Percentiles rank a stretch among this genome's conserved stretches.
phyloP scores from a whole-genome alignment of 2,329 filamentous ascomycete species.

The Hypoxylon rubiginosum region DNA sequence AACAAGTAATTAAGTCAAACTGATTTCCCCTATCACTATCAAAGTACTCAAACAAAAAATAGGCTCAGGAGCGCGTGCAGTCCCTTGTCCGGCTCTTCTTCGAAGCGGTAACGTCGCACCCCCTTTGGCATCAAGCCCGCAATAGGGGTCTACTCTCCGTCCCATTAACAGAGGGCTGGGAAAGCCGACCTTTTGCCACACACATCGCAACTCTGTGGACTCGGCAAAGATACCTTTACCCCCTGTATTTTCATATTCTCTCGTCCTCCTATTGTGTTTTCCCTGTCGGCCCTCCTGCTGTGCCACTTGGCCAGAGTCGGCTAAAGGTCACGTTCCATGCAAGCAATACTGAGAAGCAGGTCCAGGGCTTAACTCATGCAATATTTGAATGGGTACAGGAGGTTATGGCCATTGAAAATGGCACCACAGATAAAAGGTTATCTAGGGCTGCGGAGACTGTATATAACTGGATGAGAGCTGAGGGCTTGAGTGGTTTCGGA shows the following conservation, averaged over 20 bases:
- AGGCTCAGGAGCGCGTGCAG: constrained; percentile 43
- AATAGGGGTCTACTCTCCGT: constrained; percentile 48
- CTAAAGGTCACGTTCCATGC: constrained; percentile 59
- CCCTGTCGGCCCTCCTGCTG: constrained; percentile 56
- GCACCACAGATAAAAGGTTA: constrained; percentile 4
- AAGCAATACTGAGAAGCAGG: constrained; percentile 54
- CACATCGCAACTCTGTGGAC: constrained; percentile 52
- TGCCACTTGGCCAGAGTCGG: constrained; percentile 56
- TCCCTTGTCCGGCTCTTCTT: constrained; percentile 47
- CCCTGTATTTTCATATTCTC: constrained; percentile 46
- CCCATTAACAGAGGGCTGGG: constrained; percentile 48
- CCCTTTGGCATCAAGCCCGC: constrained; percentile 42
- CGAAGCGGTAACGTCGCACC: constrained; percentile 42
- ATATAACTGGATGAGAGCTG: constrained; percentile 3
- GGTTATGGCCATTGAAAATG: neutral
- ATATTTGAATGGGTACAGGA: neutral
- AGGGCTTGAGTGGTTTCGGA: constrained; percentile 1
- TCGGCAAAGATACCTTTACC: constrained; percentile 39
- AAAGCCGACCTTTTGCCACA: constrained; percentile 39
- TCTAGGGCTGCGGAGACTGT: neutral
- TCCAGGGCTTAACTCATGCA: constrained; percentile 49
- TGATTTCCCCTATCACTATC: neutral
- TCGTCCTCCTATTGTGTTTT: constrained; percentile 37
- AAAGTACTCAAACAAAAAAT: constrained; percentile 5
- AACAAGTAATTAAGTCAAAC: constrained; percentile 18